Evolutionary conservation across 139 green algal genomes (phyloP).

Genomic region (Chlorella sp.): DNA sequence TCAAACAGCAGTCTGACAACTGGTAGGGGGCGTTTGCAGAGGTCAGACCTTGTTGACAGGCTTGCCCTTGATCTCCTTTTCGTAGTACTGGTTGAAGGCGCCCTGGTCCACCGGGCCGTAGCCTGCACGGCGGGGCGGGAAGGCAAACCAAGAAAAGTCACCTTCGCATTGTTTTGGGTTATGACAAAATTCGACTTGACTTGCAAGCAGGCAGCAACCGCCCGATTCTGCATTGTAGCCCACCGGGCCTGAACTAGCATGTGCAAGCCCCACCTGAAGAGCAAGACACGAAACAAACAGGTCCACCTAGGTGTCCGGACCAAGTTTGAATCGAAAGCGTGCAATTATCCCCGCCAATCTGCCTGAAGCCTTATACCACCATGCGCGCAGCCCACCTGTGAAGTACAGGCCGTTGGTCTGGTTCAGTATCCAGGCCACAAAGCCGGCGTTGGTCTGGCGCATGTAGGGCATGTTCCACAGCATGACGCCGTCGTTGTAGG

Average conservation of each 20-base stretch:
- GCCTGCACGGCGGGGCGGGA: background rate
- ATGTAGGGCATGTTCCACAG: constrained; percentile 35
- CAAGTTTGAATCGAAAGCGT: background rate
- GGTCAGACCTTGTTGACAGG: background rate
- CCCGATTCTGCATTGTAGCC: too few relatives aligned
- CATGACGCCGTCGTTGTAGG: constrained; percentile 31
- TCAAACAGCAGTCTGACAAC: background rate
- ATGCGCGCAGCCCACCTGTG: background rate
- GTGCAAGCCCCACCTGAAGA: too few relatives aligned
- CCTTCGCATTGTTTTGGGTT: too few relatives aligned
- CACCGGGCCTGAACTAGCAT: too few relatives aligned
- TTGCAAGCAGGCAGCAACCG: too few relatives aligned
- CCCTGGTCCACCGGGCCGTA: constrained; percentile 11
- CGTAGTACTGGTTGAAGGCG: constrained; percentile 13
- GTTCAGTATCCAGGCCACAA: constrained; percentile 5
- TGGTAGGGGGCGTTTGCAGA: background rate
- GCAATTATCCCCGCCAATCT: too few relatives aligned
- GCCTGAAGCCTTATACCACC: too few relatives aligned
- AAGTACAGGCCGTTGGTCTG: constrained; percentile 14
- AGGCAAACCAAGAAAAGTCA: background rate
- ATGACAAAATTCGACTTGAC: too few relatives aligned
- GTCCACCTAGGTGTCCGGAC: background rate
- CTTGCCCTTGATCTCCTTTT: constrained; percentile 2
- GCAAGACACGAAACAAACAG: background rate
- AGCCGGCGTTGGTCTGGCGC: constrained; percentile 1